Conservation (phyloP, 352 stramenopile species). For the Pythium phragmiticola region DNA sequence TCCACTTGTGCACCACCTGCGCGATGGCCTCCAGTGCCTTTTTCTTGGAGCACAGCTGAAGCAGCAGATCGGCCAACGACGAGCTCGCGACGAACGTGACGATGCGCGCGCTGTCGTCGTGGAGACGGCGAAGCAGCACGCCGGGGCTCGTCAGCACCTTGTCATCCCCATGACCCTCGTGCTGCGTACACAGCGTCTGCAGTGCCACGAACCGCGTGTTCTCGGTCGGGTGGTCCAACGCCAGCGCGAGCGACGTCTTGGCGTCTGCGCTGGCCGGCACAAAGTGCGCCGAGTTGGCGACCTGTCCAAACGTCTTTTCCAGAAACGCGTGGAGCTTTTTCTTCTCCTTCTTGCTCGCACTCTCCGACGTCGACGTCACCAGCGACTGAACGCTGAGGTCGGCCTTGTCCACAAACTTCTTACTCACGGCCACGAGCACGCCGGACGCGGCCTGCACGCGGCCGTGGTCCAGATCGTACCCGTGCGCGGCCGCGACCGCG, state of each 20-base stretch:
- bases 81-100: slow-evolving; percentile 55
- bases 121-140: slow-evolving; percentile 64
- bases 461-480: slow-evolving; percentile 38
- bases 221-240: slow-evolving; percentile 76
- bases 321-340: slow-evolving; percentile 66
- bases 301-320: slow-evolving; percentile 59
- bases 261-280: slow-evolving; percentile 55
- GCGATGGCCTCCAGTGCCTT: slow-evolving; percentile 52
- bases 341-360: slow-evolving; percentile 38
- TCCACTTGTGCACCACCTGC: slow-evolving; percentile 55
- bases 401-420: slow-evolving; percentile 56
- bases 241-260: slow-evolving; percentile 73
- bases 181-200: slow-evolving; percentile 59
- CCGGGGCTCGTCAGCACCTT: slow-evolving; percentile 49
- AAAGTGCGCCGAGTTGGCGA: slow-evolving; percentile 80
- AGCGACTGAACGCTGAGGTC: slow-evolving; percentile 36
- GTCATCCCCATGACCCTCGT: slow-evolving; percentile 32
- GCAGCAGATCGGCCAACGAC: slow-evolving; percentile 52
- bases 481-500: slow-evolving; percentile 35
- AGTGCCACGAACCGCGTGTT: slow-evolving; percentile 76
- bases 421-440: slow-evolving; percentile 50
- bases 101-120: slow-evolving; percentile 76
- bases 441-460: slow-evolving; percentile 47
- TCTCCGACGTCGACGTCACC: slow-evolving; percentile 7
- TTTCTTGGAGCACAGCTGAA: slow-evolving; percentile 52